Evolutionary conservation across 164 flowering plant genomes (phyloP).

Genomic region (Hamamelis virginiana): DNA sequence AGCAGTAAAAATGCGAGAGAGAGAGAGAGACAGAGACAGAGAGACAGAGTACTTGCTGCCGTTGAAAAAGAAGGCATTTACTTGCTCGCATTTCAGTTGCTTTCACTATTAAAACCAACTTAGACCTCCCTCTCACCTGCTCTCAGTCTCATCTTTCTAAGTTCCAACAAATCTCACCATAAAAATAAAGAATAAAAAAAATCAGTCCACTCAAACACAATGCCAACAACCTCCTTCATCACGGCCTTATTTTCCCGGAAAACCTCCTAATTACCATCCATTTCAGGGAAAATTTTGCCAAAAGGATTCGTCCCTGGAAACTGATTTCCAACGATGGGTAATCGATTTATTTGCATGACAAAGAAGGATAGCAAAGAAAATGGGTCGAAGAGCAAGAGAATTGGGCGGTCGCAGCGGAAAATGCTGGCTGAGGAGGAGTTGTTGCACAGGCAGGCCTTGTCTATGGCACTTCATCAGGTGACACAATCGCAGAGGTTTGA

Average conservation of each 20-base stretch:
- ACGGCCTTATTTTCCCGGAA: neutral
- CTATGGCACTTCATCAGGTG: constrained; percentile 72
- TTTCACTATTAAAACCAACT: no score
- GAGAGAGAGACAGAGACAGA: no score
- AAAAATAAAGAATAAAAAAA: neutral
- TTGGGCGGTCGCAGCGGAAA: constrained; percentile 53
- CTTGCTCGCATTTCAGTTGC: constrained; percentile 2
- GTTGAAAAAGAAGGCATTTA: neutral
- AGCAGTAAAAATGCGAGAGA: no score
- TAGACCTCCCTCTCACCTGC: neutral
- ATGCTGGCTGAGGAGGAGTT: constrained; percentile 49
- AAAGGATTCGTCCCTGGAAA: neutral
- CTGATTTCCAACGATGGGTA: constrained; percentile 48
- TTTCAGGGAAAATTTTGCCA: no score
- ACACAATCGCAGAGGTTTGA: constrained; percentile 66
- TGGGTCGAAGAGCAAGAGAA: constrained; percentile 56
- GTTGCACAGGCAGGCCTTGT: constrained; percentile 53
- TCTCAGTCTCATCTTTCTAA: neutral
- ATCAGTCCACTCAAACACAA: no score
- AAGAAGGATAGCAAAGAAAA: constrained; percentile 50
- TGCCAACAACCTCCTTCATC: neutral
- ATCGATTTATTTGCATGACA: constrained; percentile 46
- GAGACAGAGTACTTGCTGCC: no score
- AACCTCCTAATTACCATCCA: no score
- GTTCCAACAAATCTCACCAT: neutral